phyloP scores from a whole-genome alignment of 148 eudicot genomes.

The Suaeda aralocaspica region DNA sequence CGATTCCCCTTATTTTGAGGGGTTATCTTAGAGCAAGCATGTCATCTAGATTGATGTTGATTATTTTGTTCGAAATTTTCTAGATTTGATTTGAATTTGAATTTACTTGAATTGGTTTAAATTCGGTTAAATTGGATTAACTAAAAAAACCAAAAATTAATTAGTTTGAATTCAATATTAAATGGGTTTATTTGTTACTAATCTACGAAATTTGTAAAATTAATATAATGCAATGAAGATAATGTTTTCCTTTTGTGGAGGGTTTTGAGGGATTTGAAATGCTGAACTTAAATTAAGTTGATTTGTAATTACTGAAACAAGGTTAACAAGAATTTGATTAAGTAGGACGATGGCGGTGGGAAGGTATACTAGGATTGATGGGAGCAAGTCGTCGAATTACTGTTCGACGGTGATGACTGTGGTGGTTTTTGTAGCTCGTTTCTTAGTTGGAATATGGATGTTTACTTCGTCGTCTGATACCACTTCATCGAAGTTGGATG shows the following conservation, averaged over 20 bases:
- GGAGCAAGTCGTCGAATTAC: slow-evolving; percentile 51
- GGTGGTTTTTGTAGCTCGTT: slow-evolving; percentile 63
- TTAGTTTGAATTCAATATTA: background rate
- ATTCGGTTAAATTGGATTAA: no score
- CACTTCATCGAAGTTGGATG: slow-evolving; percentile 48
- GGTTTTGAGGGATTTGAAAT: background rate
- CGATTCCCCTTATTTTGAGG: slow-evolving; percentile 84
- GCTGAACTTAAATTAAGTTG: background rate
- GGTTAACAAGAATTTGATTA: slow-evolving; percentile 18
- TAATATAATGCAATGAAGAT: background rate
- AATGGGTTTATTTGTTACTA: background rate
- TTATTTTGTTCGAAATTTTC: no score
- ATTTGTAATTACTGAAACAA: slow-evolving; percentile 26
- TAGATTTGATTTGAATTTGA: no score
- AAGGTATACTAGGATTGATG: slow-evolving; percentile 64
- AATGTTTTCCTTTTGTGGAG: background rate
- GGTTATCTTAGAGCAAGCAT: slow-evolving; percentile 41
- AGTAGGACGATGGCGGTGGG: slow-evolving; percentile 50
- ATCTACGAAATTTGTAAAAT: background rate
- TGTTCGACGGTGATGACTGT: slow-evolving; percentile 62
- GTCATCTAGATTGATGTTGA: slow-evolving; percentile 39
- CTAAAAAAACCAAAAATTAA: no score
- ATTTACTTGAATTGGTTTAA: no score
- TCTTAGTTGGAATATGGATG: slow-evolving; percentile 84
- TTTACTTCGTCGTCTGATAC: slow-evolving; percentile 47